phyloP scores from a whole-genome alignment of 2,329 filamentous ascomycete species.

The Trichophyton verrucosum region DNA sequence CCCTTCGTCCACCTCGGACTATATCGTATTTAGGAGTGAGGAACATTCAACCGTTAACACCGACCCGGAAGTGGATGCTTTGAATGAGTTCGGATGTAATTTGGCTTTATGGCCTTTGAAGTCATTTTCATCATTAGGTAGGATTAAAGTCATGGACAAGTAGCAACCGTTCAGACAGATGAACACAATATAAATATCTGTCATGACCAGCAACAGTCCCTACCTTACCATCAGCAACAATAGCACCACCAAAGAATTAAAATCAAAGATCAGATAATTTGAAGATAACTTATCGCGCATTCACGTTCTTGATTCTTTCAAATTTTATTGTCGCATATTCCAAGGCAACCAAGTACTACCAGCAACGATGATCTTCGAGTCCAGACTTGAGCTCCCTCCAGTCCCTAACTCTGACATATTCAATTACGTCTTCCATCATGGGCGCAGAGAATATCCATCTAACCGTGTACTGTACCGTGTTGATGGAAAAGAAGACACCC shows the following conservation, averaged over 20 bases:
- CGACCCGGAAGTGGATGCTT: no score
- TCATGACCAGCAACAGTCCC: neutral
- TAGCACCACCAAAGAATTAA: neutral
- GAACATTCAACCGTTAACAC: no score
- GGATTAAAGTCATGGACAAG: neutral
- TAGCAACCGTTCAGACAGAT: neutral
- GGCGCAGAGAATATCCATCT: conserved; percentile 11
- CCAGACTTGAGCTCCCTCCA: neutral
- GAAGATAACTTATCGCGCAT: neutral
- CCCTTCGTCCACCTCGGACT: no score
- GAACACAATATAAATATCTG: neutral
- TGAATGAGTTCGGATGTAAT: no score
- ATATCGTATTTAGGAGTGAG: no score
- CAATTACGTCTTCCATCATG: conserved; percentile 13
- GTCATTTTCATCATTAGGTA: neutral
- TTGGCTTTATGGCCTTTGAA: neutral
- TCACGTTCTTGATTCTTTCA: neutral
- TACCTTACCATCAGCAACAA: neutral
- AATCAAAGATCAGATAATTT: neutral
- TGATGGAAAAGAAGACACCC: conserved; percentile 11
- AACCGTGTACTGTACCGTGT: conserved; percentile 12
- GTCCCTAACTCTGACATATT: conserved; percentile 10
- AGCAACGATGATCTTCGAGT: neutral
- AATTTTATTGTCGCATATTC: neutral
- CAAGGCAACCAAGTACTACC: neutral